phyloP scores from a whole-genome alignment of 495 filamentous ascomycete genomes.

The Xylaria cubensis region DNA sequence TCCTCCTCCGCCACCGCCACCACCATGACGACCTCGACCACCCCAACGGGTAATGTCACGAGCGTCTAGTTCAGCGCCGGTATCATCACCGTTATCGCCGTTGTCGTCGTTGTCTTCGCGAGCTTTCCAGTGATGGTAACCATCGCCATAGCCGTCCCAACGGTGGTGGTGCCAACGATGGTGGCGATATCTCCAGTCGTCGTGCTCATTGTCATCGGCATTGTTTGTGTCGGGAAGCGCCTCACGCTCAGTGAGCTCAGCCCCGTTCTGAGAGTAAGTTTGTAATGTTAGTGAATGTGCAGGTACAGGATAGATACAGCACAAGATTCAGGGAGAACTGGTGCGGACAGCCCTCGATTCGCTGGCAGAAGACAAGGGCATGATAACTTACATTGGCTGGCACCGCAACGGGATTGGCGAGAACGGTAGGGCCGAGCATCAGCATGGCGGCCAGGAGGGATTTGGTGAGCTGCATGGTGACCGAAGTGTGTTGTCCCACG shows the following conservation, averaged over 20 bases:
- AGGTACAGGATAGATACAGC: background rate
- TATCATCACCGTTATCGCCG: background rate
- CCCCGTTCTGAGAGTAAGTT: background rate
- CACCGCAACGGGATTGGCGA: slow-evolving; percentile 30
- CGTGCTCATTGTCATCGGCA: background rate
- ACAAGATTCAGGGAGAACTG: background rate
- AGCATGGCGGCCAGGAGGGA: slow-evolving; percentile 37
- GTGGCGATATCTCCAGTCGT: background rate
- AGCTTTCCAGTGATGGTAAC: background rate
- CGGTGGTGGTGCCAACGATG: slow-evolving; percentile 2
- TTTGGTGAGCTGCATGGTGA: slow-evolving; percentile 35
- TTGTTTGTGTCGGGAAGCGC: background rate
- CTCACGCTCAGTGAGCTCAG: background rate
- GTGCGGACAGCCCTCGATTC: background rate
- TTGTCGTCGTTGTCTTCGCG: background rate
- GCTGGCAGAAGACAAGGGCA: background rate
- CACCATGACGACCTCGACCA: background rate
- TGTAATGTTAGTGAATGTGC: background rate
- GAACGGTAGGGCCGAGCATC: slow-evolving; percentile 31
- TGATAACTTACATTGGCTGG: slow-evolving; percentile 17
- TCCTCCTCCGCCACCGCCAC: background rate
- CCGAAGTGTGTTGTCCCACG: background rate
- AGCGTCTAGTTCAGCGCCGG: background rate
- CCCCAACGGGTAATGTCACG: background rate
- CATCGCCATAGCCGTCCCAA: background rate